Conservation (phyloP, 73 alveolate genomes). For the Paramecium caudatum region DNA sequence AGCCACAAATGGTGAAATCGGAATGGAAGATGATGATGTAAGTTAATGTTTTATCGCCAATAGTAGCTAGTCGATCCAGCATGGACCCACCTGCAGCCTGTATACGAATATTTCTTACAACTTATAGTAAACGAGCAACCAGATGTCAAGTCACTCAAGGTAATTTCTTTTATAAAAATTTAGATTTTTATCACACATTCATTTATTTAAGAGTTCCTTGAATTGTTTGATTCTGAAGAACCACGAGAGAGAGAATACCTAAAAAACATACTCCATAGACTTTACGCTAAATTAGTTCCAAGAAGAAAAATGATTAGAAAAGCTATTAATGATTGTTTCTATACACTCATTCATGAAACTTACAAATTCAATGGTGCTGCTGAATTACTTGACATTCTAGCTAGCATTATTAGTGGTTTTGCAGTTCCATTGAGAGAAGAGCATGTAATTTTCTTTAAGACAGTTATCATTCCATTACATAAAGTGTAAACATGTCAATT, state of each 20-base stretch:
- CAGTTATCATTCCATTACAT: constrained; percentile 91
- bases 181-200: constrained; percentile 82
- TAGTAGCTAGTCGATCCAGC: constrained; percentile 82
- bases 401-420: constrained; percentile 93
- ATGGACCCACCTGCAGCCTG: constrained; percentile 87
- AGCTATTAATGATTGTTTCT: constrained; percentile 94
- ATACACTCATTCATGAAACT: constrained; percentile 89
- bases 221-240: constrained; percentile 88
- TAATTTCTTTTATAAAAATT: constrained; percentile 63
- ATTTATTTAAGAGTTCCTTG: constrained; percentile 83
- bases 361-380: constrained; percentile 95
- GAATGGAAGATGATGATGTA: constrained; percentile 80
- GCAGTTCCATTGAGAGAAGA: constrained; percentile 96
- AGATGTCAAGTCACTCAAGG: constrained; percentile 83
- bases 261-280: constrained; percentile 90
- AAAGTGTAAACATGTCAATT: constrained; percentile 92
- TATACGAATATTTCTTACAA: constrained; percentile 84
- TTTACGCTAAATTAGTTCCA: constrained; percentile 92
- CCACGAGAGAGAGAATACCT: constrained; percentile 88
- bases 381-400: constrained; percentile 92
- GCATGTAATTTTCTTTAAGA: constrained; percentile 92
- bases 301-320: constrained; percentile 90
- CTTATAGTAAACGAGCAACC: constrained; percentile 84
- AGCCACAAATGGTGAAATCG: constrained; percentile 77
- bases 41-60: neutral